Evolutionary conservation across 306 rosid genomes (phyloP), one percentile per base, ranked within the genome.

Genomic region (Cucumis cinereus): DNA sequence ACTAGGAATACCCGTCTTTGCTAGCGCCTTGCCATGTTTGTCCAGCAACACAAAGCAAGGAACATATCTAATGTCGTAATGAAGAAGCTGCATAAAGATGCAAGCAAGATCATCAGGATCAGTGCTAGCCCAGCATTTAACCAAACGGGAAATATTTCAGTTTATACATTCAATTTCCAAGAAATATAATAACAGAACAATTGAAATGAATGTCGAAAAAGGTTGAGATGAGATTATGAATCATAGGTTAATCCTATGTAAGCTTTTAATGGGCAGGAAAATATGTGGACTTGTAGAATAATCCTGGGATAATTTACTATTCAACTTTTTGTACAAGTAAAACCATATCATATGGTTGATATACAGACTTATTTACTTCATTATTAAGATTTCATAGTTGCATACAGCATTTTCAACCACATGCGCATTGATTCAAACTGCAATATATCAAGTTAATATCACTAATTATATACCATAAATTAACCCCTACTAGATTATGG

Each of bases 41-140:
- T 91, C 98, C 62, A 93, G 81, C 73, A 91, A 81, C 71, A 93
- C 96, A 78, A 93, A 93, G 87, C 97, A 93, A 11, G 96, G 98
- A 35, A 93, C 98, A 78, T 93, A 93, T 69, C 83, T 78, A 49
- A 93, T 88, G 79, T 85, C 98, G 78, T 93, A 93, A 78, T 89
- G 89, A 77, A 93, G 93, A 58, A 89, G 88, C 98, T 93, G 91
- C 89, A 89, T 49, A 22, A 63, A 41, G 36, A 81, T 57, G 11
- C 36, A 67, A 2, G 54, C 38, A 55, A 77, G 35, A 75, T 14
- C 43, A 76, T 22, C 20, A 68, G 22, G 7, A 14, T 14, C 74
- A 68, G 45, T 23, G 1, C 36, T 68, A 41, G 13, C 55, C 9
- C 50, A n/a, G 30, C 20, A 41, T 12, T 68, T 16, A 47, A 68